phyloP scores from a whole-genome alignment of 1,284 basidiomycete species.

The Microbotryomycetes sp. region DNA sequence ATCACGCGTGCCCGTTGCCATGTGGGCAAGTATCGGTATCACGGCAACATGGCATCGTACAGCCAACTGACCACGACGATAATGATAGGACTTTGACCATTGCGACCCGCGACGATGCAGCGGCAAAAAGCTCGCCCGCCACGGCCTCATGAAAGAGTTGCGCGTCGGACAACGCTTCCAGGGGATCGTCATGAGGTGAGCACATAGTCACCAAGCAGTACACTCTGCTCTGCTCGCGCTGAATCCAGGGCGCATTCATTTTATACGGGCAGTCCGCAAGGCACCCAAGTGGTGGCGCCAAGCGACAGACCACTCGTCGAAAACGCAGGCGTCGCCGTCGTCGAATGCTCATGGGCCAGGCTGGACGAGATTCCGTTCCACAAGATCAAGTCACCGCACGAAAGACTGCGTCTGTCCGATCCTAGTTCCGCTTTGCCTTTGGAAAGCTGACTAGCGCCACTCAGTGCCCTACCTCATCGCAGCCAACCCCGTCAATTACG shows the following conservation, averaged over 20 bases:
- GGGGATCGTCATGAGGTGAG: conserved; percentile 87
- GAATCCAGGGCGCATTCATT: not conserved
- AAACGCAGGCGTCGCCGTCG: conserved; percentile 77
- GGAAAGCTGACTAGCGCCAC: not conserved
- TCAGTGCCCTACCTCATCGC: conserved; percentile 86
- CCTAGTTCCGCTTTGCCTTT: not conserved
- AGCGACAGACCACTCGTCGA: conserved; percentile 74
- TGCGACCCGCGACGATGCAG: conserved; percentile 93
- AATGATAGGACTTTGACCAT: conserved; percentile 80
- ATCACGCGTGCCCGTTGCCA: conserved; percentile 24
- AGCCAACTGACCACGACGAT: no score
- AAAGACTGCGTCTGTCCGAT: conserved; percentile 63
- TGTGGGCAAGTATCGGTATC: conserved; percentile 19
- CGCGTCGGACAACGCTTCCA: conserved; percentile 78
- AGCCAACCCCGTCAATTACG: conserved; percentile 90
- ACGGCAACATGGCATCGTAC: no score
- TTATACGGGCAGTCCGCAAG: conserved; percentile 64
- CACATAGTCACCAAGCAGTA: conserved; percentile 4
- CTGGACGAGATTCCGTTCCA: conserved; percentile 88
- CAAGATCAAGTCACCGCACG: conserved; percentile 87
- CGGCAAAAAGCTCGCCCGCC: conserved; percentile 82
- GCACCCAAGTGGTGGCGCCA: conserved; percentile 69
- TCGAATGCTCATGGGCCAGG: conserved; percentile 96
- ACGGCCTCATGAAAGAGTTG: conserved; percentile 77
- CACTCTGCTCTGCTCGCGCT: not conserved